Evolutionary conservation across 192 early-diverging fungal species (phyloP), one percentile per base, ranked within the genome.

Genomic region (Lobosporangium transversale): DNA sequence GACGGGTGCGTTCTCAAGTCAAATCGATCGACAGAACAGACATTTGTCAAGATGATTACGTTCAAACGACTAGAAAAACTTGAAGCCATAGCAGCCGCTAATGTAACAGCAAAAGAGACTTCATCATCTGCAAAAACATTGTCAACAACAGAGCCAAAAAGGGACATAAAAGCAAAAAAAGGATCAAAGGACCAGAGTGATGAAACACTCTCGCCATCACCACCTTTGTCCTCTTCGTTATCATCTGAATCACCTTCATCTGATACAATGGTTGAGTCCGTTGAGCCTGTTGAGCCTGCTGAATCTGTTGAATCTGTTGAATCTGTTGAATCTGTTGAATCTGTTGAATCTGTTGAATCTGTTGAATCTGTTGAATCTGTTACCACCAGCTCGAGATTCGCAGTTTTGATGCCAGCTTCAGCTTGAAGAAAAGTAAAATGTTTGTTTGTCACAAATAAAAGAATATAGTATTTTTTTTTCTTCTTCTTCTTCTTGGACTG

Each of bases 1-100:
- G 52, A 36, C 2, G 73, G 73, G 5, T 76, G 73, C 67, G 58
- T 76, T 1, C 21, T 76, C 6, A 76, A 76, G 35, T 31, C 73
- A 12, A 76, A 76, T 24, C 35, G 65, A 33, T 23, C 35, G 1
- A 66, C 58, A 3, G 54, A 76, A 27, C 58, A 66, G 6, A 49
- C 63, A 1, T 59, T 42, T 26, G 40, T 61, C 47, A 67, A 59
- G 37, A 66, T 67, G 63, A 33, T 57, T 6, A 42, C 73, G 1
- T 76, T 76, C 53, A 45, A 76, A 24, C 33, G 29, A 33, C 17
- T 76, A 8, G 53, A 59, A 17, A 42, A 56, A 17, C 14, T 65
- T 14, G 70, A 74, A 37, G 53, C 14, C 27, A 7, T 54, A 27
- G 20, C 26, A 37, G 14, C 18, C 20, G 20, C n/a, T n/a, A 31